Evolutionary conservation across 73 alveolate species (phyloP), one percentile per base, ranked within the genome.

Genomic region (Uronychia setigera): DNA sequence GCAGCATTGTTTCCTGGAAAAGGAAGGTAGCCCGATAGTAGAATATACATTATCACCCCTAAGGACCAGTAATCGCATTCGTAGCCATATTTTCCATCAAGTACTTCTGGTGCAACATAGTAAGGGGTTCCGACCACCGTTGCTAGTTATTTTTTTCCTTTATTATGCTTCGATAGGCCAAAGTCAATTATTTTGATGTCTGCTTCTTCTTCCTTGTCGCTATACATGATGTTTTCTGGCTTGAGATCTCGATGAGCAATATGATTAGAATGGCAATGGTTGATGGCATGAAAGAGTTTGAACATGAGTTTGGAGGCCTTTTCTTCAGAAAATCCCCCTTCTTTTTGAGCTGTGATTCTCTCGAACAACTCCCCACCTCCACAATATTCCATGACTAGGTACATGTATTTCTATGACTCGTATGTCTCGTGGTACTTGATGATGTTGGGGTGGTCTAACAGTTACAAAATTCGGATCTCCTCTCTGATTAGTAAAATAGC

Each of bases 101-200:
- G 91, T 26, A 95, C 98, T 89, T 95, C 99, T n/a, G 99, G 99
- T 26, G 99, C 99, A 0, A 95, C 95, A 81, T 95, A 95, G 85
- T 95, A 95, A 0, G 99, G 99, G 0, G 99, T 95, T 11, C 99
- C 98, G 77, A 94, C 90, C 31, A 93, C 86, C 57, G 99, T 88
- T 79, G 87, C 93, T 95, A 95, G 85, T 59, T 88, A 90, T 35
- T 75, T 79, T 74, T 82, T 83, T 29, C 76, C 26, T 78, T 89
- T 35, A 60, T 81, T 87, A 79, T 90, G 87, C 86, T 93, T 85
- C 74, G 95, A 79, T 80, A 95, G 82, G 31, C 99, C 99, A 87
- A 95, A 95, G 86, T 95, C 99, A 33, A 95, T 95, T 76, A 95
- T 89, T 89, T 93, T 93, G 33, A 82, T 74, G 32, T 82, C 89